Percentiles rank a stretch among this genome's conserved stretches.
These are phyloP conservation scores for Argentina anserina DNA, from an alignment of 306 rosid genomes.

Conservation along the genomic window DNA sequence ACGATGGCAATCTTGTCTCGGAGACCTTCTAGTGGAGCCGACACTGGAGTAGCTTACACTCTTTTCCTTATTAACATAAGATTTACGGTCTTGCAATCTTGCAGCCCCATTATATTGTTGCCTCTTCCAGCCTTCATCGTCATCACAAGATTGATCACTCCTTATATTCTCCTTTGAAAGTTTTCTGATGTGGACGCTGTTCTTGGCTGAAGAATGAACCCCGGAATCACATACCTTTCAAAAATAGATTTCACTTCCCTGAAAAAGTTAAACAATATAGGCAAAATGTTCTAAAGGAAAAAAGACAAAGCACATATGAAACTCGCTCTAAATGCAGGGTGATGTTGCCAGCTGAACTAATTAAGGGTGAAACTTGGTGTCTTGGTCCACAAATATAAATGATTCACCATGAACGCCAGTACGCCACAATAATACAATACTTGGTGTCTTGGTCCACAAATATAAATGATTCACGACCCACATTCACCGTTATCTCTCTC, in stretches of 20 bases:
- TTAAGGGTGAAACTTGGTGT: too few species aligned
- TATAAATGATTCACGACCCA: conserved; percentile 10
- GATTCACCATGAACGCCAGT: too few species aligned
- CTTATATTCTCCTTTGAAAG: conserved; percentile 13
- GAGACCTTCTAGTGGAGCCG: conserved; percentile 1
- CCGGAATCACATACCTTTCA: too few species aligned
- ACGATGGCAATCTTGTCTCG: not conserved
- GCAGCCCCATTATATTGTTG: conserved; percentile 8
- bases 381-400: too few species aligned
- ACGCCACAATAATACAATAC: conserved; percentile 8
- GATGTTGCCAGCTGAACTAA: too few species aligned
- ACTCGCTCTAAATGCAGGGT: too few species aligned
- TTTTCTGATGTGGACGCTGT: too few species aligned
- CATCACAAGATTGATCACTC: conserved; percentile 25
- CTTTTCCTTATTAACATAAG: conserved; percentile 11
- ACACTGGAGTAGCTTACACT: conserved; percentile 15
- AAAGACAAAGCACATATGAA: too few species aligned
- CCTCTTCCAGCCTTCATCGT: conserved; percentile 11
- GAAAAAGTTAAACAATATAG: too few species aligned
- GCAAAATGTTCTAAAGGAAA: too few species aligned
- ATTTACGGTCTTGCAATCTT: conserved; percentile 18
- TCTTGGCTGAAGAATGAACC: conserved; percentile 30
- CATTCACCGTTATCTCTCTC: conserved; percentile 11
- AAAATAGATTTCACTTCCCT: too few species aligned
- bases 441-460: too few species aligned